These are phyloP conservation scores for Mucor indicus DNA, from an alignment of 371 early-diverging fungal genomes.

Conservation along the genomic window DNA sequence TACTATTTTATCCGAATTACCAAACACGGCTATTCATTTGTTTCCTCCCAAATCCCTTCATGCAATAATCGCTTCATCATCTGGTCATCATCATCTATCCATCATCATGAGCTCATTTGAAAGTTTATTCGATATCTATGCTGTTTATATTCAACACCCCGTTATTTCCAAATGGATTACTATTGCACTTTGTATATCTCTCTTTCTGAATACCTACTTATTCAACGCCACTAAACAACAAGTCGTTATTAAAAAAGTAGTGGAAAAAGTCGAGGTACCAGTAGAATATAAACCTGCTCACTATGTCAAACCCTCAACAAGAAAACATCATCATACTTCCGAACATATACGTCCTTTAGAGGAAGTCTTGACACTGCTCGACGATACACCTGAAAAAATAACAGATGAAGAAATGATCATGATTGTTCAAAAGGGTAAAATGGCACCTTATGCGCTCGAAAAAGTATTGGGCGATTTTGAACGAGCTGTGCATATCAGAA, in stretches of 20 bases:
- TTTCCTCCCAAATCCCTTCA: not conserved
- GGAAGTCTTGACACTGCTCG: slow-evolving; percentile 56
- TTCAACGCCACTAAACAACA: slow-evolving; percentile 55
- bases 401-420: slow-evolving; percentile 74
- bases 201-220: slow-evolving; percentile 60
- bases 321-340: not conserved
- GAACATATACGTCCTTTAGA: slow-evolving; percentile 41
- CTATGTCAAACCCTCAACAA: not conserved
- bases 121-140: slow-evolving; percentile 42
- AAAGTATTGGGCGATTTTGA: slow-evolving; percentile 71
- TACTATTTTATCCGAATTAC: not conserved
- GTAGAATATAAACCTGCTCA: not conserved
- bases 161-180: slow-evolving; percentile 58
- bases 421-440: slow-evolving; percentile 70
- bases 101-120: slow-evolving; percentile 31
- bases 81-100: not conserved
- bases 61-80: not conserved
- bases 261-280: slow-evolving; percentile 1
- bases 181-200: slow-evolving; percentile 45
- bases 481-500: slow-evolving; percentile 83
- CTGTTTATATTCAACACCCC: slow-evolving; percentile 54
- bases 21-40: no score
- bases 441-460: slow-evolving; percentile 84
- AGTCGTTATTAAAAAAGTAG: slow-evolving; percentile 4
- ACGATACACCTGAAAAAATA: slow-evolving; percentile 44